A percentile compares a stretch with the other conserved stretches of the same genome.
These are phyloP conservation scores for Tubosaeta brunneosetosa DNA, from an alignment of 768 basidiomycete genomes.

Conservation along the genomic window DNA sequence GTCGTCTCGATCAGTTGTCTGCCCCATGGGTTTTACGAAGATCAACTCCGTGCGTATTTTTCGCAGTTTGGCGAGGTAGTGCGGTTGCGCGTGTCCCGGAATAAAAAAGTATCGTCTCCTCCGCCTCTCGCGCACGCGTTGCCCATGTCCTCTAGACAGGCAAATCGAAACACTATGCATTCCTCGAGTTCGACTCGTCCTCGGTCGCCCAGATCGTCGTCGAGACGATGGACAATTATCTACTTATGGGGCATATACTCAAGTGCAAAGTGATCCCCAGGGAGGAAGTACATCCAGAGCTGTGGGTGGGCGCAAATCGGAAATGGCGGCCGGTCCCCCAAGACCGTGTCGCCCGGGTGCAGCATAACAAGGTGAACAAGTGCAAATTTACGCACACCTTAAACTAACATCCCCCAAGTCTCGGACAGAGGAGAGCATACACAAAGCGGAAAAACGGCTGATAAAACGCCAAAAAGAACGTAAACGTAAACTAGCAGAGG, in stretches of 20 bases:
- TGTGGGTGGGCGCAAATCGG: constrained; percentile 97
- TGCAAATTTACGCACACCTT: background rate
- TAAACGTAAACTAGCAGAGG: constrained; percentile 71
- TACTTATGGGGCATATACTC: constrained; percentile 91
- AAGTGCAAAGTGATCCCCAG: constrained; percentile 86
- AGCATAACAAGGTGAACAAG: constrained; percentile 73
- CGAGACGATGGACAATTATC: constrained; percentile 99
- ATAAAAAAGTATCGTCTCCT: constrained; percentile 64
- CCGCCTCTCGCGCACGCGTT: background rate
- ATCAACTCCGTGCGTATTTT: constrained; percentile 89
- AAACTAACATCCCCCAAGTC: constrained; percentile 39
- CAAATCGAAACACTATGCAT: constrained; percentile 93
- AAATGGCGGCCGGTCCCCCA: constrained; percentile 79
- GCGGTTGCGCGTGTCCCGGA: constrained; percentile 84
- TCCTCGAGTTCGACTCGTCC: constrained; percentile 88
- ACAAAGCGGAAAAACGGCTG: constrained; percentile 60
- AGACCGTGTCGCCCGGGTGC: constrained; percentile 62
- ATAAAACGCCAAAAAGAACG: constrained; percentile 72
- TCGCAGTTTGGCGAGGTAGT: constrained; percentile 91
- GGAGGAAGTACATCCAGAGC: constrained; percentile 84
- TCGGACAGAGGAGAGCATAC: constrained; percentile 68
- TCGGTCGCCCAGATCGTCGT: constrained; percentile 92
- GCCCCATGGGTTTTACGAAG: constrained; percentile 97
- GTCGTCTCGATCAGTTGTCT: constrained; percentile 87
- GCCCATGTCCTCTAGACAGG: constrained; percentile 60